These are phyloP conservation scores for Rubia peregrina DNA, from an alignment of 305 asterid species.

Conservation along the genomic window DNA sequence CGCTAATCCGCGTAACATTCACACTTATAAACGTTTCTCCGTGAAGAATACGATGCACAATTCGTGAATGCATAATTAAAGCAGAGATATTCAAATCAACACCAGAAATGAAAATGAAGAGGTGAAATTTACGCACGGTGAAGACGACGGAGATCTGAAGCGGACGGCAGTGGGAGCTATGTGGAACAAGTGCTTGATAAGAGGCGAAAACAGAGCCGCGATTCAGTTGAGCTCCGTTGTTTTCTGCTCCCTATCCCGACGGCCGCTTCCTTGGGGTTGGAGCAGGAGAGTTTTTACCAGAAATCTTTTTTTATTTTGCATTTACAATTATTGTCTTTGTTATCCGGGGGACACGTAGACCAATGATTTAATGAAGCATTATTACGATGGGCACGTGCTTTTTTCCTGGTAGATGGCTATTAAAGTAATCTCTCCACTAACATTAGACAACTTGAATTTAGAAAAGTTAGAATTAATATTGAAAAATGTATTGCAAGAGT, in stretches of 20 bases:
- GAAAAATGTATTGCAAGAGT: no score
- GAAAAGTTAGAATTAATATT: no score
- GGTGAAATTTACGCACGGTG: constrained; percentile 1
- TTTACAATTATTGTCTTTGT: background rate
- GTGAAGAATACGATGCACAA: background rate
- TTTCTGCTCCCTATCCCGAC: background rate
- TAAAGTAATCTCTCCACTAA: background rate
- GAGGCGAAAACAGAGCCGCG: constrained; percentile 7
- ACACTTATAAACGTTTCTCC: background rate
- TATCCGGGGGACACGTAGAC: background rate
- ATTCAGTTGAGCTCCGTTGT: constrained; percentile 2
- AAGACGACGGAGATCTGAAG: background rate
- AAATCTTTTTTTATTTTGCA: background rate
- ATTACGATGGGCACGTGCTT: background rate
- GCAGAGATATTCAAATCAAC: background rate
- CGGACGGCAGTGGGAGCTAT: background rate
- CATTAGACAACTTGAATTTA: no score
- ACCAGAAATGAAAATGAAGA: background rate
- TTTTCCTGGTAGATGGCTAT: background rate
- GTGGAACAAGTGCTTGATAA: background rate
- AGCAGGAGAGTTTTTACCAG: background rate
- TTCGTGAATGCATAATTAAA: background rate
- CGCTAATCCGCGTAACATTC: background rate
- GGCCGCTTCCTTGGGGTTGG: background rate
- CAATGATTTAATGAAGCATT: background rate